These are phyloP conservation scores for Shiraia bambusicola DNA, from an alignment of 2,329 filamentous ascomycete genomes.

Conservation along the genomic window DNA sequence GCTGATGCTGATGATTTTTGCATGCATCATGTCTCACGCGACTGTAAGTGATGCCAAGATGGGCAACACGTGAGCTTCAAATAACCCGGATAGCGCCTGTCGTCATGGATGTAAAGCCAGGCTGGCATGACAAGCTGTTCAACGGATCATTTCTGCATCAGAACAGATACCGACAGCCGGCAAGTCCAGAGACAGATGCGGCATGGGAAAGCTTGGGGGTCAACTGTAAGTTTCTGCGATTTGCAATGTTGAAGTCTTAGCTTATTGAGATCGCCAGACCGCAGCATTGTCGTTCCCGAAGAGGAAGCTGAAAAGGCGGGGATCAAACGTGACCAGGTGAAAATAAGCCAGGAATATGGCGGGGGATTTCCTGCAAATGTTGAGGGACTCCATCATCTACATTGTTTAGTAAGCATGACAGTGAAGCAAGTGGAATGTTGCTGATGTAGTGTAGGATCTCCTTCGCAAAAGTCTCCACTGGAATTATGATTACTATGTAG, in stretches of 20 bases:
- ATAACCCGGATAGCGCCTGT: conserved; percentile 29
- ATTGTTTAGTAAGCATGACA: conserved; percentile 54
- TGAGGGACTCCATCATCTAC: conserved; percentile 58
- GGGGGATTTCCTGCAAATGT: conserved; percentile 62
- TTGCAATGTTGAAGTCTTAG: neutral
- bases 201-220: conserved; percentile 58
- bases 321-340: conserved; percentile 57
- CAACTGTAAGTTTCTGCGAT: conserved; percentile 47
- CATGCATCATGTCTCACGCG: conserved; percentile 31
- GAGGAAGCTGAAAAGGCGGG: conserved; percentile 54
- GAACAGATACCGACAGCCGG: conserved; percentile 55
- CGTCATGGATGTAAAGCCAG: conserved; percentile 45
- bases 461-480: conserved; percentile 60
- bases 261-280: conserved; percentile 17
- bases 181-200: conserved; percentile 56
- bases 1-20: conserved; percentile 27
- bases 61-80: neutral
- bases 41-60: conserved; percentile 23
- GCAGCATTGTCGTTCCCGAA: conserved; percentile 51
- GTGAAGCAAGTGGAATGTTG: neutral
- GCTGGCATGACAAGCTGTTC: conserved; percentile 50
- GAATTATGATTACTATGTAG: conserved; percentile 61
- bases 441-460: conserved; percentile 52
- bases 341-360: conserved; percentile 57
- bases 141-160: conserved; percentile 60